These are phyloP conservation scores for Keqinozyma sinolaborantium DNA, from an alignment of 1,139 yeast genomes.

Conservation along the genomic window DNA sequence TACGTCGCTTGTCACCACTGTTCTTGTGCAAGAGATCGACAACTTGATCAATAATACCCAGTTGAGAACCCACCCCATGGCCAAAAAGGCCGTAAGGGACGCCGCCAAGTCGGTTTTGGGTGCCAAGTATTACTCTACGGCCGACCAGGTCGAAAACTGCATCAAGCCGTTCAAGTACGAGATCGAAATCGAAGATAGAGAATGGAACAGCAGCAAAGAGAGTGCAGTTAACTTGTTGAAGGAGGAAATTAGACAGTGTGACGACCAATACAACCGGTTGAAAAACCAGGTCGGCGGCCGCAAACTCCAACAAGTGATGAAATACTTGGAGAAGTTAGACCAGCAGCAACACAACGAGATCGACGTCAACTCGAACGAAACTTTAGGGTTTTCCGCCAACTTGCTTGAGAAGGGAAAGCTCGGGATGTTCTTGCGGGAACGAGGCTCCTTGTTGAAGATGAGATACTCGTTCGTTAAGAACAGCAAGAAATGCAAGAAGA, in stretches of 20 bases:
- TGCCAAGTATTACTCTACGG: constrained; percentile 81
- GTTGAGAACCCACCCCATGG: constrained; percentile 79
- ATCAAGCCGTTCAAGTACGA: constrained; percentile 97
- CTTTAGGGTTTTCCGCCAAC: constrained; percentile 72
- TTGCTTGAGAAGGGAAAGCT: constrained; percentile 75
- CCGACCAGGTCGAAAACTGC: constrained; percentile 98
- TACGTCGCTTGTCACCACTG: constrained; percentile 77
- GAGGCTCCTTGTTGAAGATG: constrained; percentile 69
- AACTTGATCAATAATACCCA: constrained; percentile 71
- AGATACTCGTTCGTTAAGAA: constrained; percentile 75
- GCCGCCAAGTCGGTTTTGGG: constrained; percentile 81
- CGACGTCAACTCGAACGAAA: constrained; percentile 49
- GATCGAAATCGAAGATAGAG: constrained; percentile 92
- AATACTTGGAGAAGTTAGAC: constrained; percentile 55
- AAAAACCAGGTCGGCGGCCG: constrained; percentile 77
- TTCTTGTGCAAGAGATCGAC: constrained; percentile 73
- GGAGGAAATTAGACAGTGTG: constrained; percentile 86
- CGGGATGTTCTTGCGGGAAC: constrained; percentile 77
- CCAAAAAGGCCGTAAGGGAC: constrained; percentile 74
- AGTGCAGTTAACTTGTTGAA: constrained; percentile 70
- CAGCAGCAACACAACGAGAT: constrained; percentile 44
- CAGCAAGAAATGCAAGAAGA: constrained; percentile 65
- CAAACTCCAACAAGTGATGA: constrained; percentile 78
- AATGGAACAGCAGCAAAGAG: constrained; percentile 82
- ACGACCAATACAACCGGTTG: constrained; percentile 57